These are phyloP conservation scores for Corchorus olitorius DNA, from an alignment of 345 rosid genomes.

Conservation along the genomic window DNA sequence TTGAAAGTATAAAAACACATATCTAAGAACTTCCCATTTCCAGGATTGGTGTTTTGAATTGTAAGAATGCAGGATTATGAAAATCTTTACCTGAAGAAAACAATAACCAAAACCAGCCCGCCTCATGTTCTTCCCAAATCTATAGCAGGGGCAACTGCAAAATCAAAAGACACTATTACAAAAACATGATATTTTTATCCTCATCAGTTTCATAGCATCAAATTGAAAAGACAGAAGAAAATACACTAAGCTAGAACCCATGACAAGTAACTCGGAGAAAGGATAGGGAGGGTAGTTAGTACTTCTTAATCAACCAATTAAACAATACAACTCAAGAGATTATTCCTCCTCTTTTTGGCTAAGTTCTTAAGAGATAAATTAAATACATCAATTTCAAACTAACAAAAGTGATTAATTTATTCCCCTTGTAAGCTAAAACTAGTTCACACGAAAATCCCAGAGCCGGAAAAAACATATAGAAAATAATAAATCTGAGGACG, in stretches of 20 bases:
- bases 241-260: not conserved
- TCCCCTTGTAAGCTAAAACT: not conserved
- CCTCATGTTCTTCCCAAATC: slow-evolving; percentile 90
- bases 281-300: not conserved
- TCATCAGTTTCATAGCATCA: not conserved
- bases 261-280: not conserved
- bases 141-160: slow-evolving; percentile 89
- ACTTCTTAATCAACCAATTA: not conserved
- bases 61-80: not conserved
- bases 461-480: not conserved
- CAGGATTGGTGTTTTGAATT: not conserved
- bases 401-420: not conserved
- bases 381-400: not conserved
- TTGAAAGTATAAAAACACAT: not conserved
- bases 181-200: not conserved
- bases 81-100: slow-evolving; percentile 66
- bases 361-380: too few species aligned
- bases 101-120: slow-evolving; percentile 83
- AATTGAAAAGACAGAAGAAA: not conserved
- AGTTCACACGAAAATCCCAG: not conserved
- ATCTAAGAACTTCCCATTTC: not conserved
- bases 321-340: not conserved
- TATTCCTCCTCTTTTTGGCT: not conserved
- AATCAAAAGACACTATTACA: slow-evolving; percentile 26
- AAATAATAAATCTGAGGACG: not conserved